A percentile compares a stretch with the other conserved stretches of the same genome.
phyloP scores from a whole-genome alignment of 257 asterid genomes.

The Solanum lycopersicoides region DNA sequence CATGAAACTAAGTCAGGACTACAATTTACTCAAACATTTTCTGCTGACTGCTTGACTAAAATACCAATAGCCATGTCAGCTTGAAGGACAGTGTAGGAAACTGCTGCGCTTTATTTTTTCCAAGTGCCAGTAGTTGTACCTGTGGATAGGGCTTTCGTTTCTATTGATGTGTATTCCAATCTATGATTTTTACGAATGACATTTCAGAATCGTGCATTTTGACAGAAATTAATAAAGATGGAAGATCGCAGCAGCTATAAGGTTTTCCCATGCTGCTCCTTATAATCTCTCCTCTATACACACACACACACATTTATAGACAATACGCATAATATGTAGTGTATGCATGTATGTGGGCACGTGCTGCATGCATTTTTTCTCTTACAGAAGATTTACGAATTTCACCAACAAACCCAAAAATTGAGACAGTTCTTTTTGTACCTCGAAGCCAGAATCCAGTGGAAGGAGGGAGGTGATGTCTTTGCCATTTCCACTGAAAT shows the following conservation, averaged over 20 bases:
- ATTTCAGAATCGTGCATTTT: background rate
- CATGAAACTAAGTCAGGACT: background rate
- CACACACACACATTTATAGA: background rate
- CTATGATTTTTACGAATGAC: background rate
- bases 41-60: background rate
- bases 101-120: background rate
- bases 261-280: background rate
- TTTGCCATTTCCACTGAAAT: slow-evolving; percentile 56
- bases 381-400: background rate
- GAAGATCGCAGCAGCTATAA: background rate
- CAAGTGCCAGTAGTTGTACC: background rate
- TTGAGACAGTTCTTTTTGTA: slow-evolving; percentile 15
- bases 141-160: background rate
- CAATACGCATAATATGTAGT: background rate
- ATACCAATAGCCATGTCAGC: background rate
- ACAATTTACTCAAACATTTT: background rate
- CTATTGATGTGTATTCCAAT: background rate
- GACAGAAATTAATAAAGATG: background rate
- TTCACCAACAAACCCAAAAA: too few species aligned
- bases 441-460: slow-evolving; percentile 97
- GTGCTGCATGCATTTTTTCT: background rate
- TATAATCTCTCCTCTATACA: background rate
- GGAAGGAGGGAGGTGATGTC: slow-evolving; percentile 68
- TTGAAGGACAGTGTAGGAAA: background rate
- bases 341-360: background rate